phyloP scores from a whole-genome alignment of 495 filamentous ascomycete genomes.

The Articulospora tetracladia region DNA sequence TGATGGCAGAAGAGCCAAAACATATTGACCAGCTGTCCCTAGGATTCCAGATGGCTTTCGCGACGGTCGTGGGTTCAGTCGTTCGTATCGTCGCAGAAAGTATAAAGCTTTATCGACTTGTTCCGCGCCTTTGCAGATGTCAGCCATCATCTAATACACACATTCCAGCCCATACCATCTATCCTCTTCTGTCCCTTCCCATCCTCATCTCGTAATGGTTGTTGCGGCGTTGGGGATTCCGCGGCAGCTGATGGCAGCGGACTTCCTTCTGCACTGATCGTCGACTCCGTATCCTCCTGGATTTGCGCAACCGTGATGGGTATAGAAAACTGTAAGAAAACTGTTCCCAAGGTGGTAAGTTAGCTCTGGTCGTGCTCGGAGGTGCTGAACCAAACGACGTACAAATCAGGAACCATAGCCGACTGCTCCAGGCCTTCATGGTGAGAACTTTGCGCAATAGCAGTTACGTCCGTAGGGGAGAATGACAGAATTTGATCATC shows the following conservation, averaged over 20 bases:
- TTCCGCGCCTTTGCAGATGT: slow-evolving; percentile 19
- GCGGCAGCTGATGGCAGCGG: slow-evolving; percentile 17
- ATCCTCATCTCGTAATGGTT: slow-evolving; percentile 12
- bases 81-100: slow-evolving; percentile 22
- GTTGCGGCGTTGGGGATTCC: slow-evolving; percentile 12
- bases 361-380: slow-evolving; percentile 2
- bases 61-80: slow-evolving; percentile 15
- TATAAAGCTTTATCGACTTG: slow-evolving; percentile 25
- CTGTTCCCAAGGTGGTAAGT: slow-evolving; percentile 2
- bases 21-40: slow-evolving; percentile 15
- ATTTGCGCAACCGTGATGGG: slow-evolving; percentile 13
- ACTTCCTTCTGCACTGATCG: slow-evolving; percentile 13
- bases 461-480: slow-evolving; percentile 21
- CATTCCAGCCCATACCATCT: slow-evolving; percentile 15
- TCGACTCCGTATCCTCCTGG: slow-evolving; percentile 8
- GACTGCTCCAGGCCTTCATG: slow-evolving; percentile 20
- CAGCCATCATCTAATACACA: neutral
- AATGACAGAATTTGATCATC: slow-evolving; percentile 15
- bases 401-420: slow-evolving; percentile 24
- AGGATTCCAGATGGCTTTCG: slow-evolving; percentile 23
- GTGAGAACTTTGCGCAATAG: slow-evolving; percentile 11
- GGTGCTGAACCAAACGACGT: slow-evolving; percentile 4
- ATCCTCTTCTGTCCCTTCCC: slow-evolving; percentile 10
- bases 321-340: slow-evolving; percentile 18
- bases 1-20: slow-evolving; percentile 18